Base-by-base conservation (phyloP, 2,329 filamentous ascomycete species). In the Claviceps lovelessii region DNA sequence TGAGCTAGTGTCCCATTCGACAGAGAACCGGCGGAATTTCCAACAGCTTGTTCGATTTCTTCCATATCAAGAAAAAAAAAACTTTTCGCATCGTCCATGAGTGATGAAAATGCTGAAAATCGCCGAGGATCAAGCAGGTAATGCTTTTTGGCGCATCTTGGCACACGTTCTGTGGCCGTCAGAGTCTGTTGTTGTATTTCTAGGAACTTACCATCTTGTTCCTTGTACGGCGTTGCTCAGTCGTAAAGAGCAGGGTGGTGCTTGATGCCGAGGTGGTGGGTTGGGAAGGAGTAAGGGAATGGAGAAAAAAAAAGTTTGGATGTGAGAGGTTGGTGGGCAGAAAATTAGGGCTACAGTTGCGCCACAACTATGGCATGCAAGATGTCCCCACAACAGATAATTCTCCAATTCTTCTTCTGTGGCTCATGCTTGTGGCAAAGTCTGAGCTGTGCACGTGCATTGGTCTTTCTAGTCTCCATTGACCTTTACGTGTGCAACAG, bases 171-270 rank as follows among this genome's bases (percentile, higher is more conserved):
- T 69, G 64, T 68, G 67, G 69, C 69, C 64, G 64, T 70, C 61
- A 69, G 67, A 70, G 67, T 65, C 61, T 60, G 65, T 61, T 60
- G 59, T 61, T 60, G 59, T 60, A 56, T 29, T 42, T 10, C 60
- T 63, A 55, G 56, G 44, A 63, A 71, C 70, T 72, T 66, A 72
- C 70, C 70, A 73, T 73, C 62, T 71, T 72, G 68, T 60, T 67
- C 54, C 59, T 62, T 66, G 63, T 64, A 64, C 66, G 62, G 56
- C 57, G 66, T 58, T 70, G 65, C 65, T 70, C 63, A 63, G 62
- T 62, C 62, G 61, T 65, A 60, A 63, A 61, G 65, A 67, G 64
- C 66, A 68, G 62, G 47, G 62, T 60, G 23, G 3, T 67, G 61
- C 61, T 60, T 60, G 63, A 63, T 62, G 61, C 65, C 61, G 61